Percentiles rank a stretch among this genome's conserved stretches.
Evolutionary conservation across 2,329 filamentous ascomycete genomes (phyloP).

Genomic region (Colletotrichum camelliae): DNA sequence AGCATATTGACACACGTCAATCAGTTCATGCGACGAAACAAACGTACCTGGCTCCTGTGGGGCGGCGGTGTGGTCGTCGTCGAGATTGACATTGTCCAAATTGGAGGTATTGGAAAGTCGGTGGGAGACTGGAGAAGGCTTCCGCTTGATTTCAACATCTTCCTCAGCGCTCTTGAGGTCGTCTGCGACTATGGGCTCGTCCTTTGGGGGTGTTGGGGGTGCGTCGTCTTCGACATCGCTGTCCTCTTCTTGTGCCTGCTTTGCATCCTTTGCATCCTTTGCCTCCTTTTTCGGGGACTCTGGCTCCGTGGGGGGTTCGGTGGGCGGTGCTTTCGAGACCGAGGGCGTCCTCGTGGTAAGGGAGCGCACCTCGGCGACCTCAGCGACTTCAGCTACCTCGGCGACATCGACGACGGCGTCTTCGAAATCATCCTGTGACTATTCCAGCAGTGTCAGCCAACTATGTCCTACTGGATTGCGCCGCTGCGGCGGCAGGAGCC

Average conservation of each 20-base stretch:
- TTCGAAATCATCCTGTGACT: slow-evolving; percentile 75
- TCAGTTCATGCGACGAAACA: slow-evolving; percentile 19
- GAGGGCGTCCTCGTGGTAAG: slow-evolving; percentile 57
- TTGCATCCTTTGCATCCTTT: slow-evolving; percentile 13
- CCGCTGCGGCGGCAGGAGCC: neutral
- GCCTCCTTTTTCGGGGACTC: slow-evolving; percentile 25
- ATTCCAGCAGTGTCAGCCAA: neutral
- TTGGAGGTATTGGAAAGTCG: slow-evolving; percentile 53
- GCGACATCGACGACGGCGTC: slow-evolving; percentile 71
- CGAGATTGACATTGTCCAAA: slow-evolving; percentile 70
- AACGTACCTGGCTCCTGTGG: slow-evolving; percentile 37
- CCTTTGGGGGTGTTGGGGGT: neutral
- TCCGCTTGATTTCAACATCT: slow-evolving; percentile 30
- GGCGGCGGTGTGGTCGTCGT: slow-evolving; percentile 55
- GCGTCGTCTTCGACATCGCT: slow-evolving; percentile 32
- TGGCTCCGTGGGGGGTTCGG: slow-evolving; percentile 20
- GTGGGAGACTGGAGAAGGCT: slow-evolving; percentile 45
- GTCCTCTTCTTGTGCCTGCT: slow-evolving; percentile 21
- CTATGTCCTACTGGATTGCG: neutral
- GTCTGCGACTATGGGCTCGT: slow-evolving; percentile 14
- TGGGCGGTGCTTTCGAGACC: slow-evolving; percentile 35
- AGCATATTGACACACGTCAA: slow-evolving; percentile 16
- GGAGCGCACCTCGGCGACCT: slow-evolving; percentile 60
- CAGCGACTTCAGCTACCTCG: neutral
- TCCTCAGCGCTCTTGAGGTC: slow-evolving; percentile 19